Percentiles rank a stretch among this genome's conserved stretches.
These are phyloP conservation scores for Coniosporium apollinis DNA, from an alignment of 495 filamentous ascomycete genomes.

Conservation along the genomic window DNA sequence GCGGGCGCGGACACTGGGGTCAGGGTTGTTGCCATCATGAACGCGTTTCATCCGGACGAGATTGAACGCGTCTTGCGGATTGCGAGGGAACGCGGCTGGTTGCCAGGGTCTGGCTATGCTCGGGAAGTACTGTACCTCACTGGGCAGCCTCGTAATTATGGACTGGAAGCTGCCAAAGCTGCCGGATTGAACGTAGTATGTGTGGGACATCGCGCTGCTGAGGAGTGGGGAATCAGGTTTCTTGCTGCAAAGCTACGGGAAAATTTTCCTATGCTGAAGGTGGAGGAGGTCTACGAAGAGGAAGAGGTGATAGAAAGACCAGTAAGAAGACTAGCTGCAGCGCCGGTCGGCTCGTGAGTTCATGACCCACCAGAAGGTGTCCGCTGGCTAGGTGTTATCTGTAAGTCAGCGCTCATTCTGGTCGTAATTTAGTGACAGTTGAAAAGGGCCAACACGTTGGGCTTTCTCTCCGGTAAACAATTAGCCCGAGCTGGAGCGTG, in stretches of 20 bases:
- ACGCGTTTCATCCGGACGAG: conserved; percentile 10
- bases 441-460: too few species aligned
- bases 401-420: too few species aligned
- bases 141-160: conserved; percentile 6
- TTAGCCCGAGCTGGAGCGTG: too few species aligned
- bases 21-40: conserved; percentile 10
- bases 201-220: conserved; percentile 9
- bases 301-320: conserved; percentile 5
- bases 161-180: conserved; percentile 8
- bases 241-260: conserved; percentile 5
- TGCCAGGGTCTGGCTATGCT: not conserved
- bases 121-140: conserved; percentile 9
- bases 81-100: conserved; percentile 5
- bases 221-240: conserved; percentile 12
- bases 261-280: conserved; percentile 6
- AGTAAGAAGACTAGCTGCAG: too few species aligned
- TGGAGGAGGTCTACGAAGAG: conserved; percentile 10
- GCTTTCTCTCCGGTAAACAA: too few species aligned
- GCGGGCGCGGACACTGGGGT: not conserved
- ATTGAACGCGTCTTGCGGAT: conserved; percentile 6
- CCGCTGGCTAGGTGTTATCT: too few species aligned
- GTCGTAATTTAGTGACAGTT: too few species aligned
- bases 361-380: too few species aligned
- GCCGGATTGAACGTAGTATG: conserved; percentile 8
- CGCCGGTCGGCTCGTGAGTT: too few species aligned